Conservation (phyloP, 495 filamentous ascomycete species). For the Parathielavia appendiculata region DNA sequence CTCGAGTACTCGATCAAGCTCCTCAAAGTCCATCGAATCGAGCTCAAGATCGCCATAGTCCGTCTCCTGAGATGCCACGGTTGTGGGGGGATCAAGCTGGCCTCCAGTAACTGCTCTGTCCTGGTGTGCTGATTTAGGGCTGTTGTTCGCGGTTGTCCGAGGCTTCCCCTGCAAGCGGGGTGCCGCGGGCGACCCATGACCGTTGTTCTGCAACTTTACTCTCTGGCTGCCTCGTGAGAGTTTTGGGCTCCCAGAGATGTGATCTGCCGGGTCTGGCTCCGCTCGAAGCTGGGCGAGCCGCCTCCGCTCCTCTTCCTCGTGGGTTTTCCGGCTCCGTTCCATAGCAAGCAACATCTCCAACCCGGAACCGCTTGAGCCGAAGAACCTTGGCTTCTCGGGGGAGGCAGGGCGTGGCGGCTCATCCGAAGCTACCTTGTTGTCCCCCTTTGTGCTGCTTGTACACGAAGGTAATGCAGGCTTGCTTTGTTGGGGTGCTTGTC, state of each 20-base stretch:
- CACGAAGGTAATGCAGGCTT: background rate
- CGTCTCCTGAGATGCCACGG: slow-evolving; percentile 36
- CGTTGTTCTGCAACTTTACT: background rate
- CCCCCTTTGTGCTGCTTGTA: background rate
- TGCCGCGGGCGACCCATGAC: background rate
- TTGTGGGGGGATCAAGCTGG: background rate
- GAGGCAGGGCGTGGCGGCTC: background rate
- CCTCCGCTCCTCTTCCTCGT: slow-evolving; percentile 15
- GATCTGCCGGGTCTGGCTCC: background rate
- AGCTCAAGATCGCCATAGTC: slow-evolving; percentile 40
- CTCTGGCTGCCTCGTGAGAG: background rate
- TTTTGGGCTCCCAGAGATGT: slow-evolving; percentile 8
- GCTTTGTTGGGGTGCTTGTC: background rate
- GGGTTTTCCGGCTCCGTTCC: slow-evolving; percentile 6
- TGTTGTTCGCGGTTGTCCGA: background rate
- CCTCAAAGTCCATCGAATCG: slow-evolving; percentile 23
- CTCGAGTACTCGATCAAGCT: background rate
- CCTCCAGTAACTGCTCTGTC: background rate
- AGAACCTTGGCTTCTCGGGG: slow-evolving; percentile 16
- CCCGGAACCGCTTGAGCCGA: slow-evolving; percentile 14
- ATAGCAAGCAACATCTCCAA: slow-evolving; percentile 9
- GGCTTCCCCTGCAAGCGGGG: background rate
- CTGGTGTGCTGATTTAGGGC: slow-evolving; percentile 8
- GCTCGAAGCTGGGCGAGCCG: background rate
- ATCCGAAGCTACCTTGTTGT: background rate